Evolutionary conservation across 805 yeast species (phyloP), one percentile per base, ranked within the genome.

Genomic region (Starmerella vitae): DNA sequence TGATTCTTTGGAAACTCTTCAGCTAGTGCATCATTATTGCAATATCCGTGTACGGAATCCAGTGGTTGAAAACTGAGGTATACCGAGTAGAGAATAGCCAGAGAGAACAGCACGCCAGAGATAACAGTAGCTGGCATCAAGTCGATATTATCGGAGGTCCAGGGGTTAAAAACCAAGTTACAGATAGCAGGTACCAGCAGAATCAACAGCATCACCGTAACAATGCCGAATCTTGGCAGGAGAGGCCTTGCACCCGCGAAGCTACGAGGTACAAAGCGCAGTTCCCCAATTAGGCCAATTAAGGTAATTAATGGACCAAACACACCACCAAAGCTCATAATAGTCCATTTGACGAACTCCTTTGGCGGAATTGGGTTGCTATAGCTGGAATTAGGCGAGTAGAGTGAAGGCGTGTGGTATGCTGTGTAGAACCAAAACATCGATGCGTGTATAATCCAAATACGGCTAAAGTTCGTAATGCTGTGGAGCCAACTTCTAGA

Each of bases 341-440:
- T 69, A 0, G 84, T 64, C 18, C 78, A 53, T 14, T 65, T 63
- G 0, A 74, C 65, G 39, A 75, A 76, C 3, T 57, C 43, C 1
- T 76, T 64, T 1, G 94, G 93, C 24, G 68, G 70, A 5, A 15
- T 9, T 1, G 49, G 47, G 14, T 48, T 29, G 5, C 63, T 53
- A 29, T 71, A 73, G 36, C 62, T 62, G 52, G 78, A 79, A 38
- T 70, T 60, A 28, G 60, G 59, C 0, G 84, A 76, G 55, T 78
- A 81, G 21, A 82, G 61, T 0, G 80, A 68, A 1, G 81, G 76
- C 0, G 85, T 64, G 54, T 82, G 79, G 54, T 69, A 70, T 32
- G 76, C 56, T 0, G 85, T 78, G 53, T 74, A 82, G 41, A 74
- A 71, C 94, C 94, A 82, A 56, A 78, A 82, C 25, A 74, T 63